Evolutionary conservation across 2,329 filamentous ascomycete genomes (phyloP).

Genomic region (Endothia cerciana): DNA sequence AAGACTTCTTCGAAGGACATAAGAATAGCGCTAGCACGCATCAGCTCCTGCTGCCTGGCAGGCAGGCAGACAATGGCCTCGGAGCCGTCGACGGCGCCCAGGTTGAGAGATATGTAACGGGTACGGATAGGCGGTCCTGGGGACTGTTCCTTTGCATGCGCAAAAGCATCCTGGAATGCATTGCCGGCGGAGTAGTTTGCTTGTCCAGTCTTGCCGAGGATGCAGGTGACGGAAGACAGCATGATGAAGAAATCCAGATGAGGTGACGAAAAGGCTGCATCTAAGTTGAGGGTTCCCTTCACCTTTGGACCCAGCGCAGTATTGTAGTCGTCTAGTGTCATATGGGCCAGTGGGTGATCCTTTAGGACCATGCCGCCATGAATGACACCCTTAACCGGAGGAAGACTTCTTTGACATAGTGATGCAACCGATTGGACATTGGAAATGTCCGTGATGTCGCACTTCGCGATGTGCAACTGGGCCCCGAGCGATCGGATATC

Average conservation of each 20-base stretch:
- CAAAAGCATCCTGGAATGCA: conserved; percentile 39
- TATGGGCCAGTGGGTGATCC: conserved; percentile 22
- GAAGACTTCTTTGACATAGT: conserved; percentile 28
- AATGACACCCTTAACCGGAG: conserved; percentile 47
- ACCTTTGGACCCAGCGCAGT: conserved; percentile 28
- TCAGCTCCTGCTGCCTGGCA: conserved; percentile 1
- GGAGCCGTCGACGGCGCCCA: conserved; percentile 19
- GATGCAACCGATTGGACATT: conserved; percentile 31
- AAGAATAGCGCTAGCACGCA: conserved; percentile 2
- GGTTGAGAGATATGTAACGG: conserved; percentile 21
- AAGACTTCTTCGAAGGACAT: conserved; percentile 34
- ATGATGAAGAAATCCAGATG: conserved; percentile 45
- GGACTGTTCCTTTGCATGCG: conserved; percentile 7
- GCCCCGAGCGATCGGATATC: conserved; percentile 26
- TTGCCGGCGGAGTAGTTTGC: conserved; percentile 46
- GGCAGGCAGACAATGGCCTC: conserved; percentile 10
- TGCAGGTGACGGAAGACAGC: conserved; percentile 43
- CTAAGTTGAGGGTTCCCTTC: conserved; percentile 33
- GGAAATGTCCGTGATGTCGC: conserved; percentile 39
- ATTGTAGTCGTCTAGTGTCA: conserved; percentile 20
- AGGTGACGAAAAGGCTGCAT: conserved; percentile 15
- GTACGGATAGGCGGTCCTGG: conserved; percentile 3
- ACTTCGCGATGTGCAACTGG: conserved; percentile 37
- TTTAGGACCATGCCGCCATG: conserved; percentile 48
- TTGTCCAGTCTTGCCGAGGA: conserved; percentile 42